Evolutionary conservation across 768 basidiomycete genomes (phyloP).

Genomic region (Russula olivacea): DNA sequence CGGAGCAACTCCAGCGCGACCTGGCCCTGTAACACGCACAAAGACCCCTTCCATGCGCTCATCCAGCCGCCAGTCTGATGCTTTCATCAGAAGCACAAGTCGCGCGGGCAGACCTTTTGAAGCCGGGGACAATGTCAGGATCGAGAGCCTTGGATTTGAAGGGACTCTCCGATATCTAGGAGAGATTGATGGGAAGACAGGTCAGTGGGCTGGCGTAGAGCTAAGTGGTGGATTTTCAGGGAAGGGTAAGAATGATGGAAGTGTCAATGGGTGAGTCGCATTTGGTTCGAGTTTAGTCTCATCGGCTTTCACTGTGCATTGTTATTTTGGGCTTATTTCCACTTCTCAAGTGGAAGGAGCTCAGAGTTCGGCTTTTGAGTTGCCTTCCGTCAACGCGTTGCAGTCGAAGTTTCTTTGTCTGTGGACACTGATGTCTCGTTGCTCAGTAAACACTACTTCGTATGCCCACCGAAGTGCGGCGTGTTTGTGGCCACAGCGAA

Average conservation of each 20-base stretch:
- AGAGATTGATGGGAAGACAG: conserved; percentile 81
- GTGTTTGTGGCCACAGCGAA: conserved; percentile 85
- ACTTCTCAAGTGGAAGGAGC: not conserved
- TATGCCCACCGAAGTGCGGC: conserved; percentile 78
- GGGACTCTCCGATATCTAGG: conserved; percentile 78
- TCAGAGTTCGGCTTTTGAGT: not conserved
- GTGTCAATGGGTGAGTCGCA: conserved; percentile 72
- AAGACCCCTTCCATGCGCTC: conserved; percentile 59
- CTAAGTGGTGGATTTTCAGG: conserved; percentile 78
- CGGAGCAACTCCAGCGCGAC: conserved; percentile 31
- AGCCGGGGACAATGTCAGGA: conserved; percentile 76
- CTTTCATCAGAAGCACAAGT: conserved; percentile 42
- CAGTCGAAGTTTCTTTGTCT: not conserved
- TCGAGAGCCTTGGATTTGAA: conserved; percentile 85
- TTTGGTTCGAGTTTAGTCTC: not conserved
- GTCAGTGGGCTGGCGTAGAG: conserved; percentile 92
- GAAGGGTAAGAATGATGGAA: conserved; percentile 93
- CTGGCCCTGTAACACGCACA: conserved; percentile 28
- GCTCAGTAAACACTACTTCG: conserved; percentile 52
- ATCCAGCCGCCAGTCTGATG: conserved; percentile 62
- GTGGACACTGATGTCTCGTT: conserved; percentile 5
- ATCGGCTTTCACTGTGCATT: conserved; percentile 10
- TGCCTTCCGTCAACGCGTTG: conserved; percentile 1
- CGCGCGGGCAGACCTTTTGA: conserved; percentile 48
- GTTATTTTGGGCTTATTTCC: not conserved